Evolutionary conservation across 345 rosid genomes (phyloP).

Genomic region (Salix suchowensis): DNA sequence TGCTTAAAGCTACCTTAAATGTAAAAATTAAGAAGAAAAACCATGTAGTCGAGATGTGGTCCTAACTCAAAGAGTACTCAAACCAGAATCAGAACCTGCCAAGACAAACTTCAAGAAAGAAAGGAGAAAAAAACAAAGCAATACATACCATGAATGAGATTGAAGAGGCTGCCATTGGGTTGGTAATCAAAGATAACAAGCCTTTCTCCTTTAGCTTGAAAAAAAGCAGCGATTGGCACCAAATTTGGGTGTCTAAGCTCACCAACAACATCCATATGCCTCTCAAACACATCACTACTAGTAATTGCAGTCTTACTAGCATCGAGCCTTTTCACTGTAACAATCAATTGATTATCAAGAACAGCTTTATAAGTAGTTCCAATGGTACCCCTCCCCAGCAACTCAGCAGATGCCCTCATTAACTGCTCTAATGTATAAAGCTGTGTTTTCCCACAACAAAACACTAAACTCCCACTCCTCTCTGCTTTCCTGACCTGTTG

Average conservation of each 20-base stretch:
- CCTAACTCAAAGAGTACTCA: neutral
- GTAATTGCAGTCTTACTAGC: slow-evolving; percentile 64
- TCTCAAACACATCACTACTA: slow-evolving; percentile 57
- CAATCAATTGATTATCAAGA: slow-evolving; percentile 62
- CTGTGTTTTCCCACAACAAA: slow-evolving; percentile 44
- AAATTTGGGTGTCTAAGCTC: slow-evolving; percentile 63
- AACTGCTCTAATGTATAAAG: slow-evolving; percentile 70
- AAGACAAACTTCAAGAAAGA: neutral
- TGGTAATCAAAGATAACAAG: slow-evolving; percentile 80
- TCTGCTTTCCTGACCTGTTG: slow-evolving; percentile 25
- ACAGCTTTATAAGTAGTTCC: slow-evolving; percentile 89
- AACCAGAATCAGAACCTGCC: neutral
- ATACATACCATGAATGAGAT: slow-evolving; percentile 92
- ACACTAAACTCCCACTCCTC: slow-evolving; percentile 56
- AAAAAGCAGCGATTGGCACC: slow-evolving; percentile 69
- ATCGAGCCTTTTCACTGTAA: slow-evolving; percentile 84
- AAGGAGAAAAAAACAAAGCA: neutral
- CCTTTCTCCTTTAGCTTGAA: slow-evolving; percentile 83
- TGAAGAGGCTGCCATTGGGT: slow-evolving; percentile 83
- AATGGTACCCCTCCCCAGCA: slow-evolving; percentile 76
- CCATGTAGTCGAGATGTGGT: neutral
- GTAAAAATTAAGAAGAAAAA: neutral
- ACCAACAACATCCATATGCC: slow-evolving; percentile 74
- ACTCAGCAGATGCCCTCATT: slow-evolving; percentile 92
- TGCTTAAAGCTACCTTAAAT: neutral